phyloP scores from a whole-genome alignment of 192 early-diverging fungal species.

The Funneliformis mosseae region DNA sequence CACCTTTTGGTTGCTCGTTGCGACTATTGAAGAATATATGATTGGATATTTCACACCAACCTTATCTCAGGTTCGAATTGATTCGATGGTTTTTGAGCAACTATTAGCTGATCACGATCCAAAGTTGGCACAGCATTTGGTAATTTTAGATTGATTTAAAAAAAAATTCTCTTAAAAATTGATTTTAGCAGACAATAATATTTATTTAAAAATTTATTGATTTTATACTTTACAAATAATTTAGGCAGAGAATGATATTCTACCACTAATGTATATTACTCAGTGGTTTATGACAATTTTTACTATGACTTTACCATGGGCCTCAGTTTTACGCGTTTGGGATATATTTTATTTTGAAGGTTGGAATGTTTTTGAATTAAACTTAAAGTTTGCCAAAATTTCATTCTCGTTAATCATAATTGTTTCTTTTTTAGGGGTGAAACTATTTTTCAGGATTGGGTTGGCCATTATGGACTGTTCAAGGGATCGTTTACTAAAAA shows the following conservation, averaged over 20 bases:
- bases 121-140: constrained; percentile 70
- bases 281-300: constrained; percentile 95
- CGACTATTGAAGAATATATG: constrained; percentile 72
- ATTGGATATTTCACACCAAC: constrained; percentile 79
- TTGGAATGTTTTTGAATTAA: neutral
- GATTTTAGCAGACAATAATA: neutral
- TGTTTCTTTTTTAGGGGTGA: constrained; percentile 56
- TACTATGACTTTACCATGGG: constrained; percentile 87
- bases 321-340: constrained; percentile 85
- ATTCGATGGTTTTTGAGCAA: constrained; percentile 81
- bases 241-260: constrained; percentile 70
- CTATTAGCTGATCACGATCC: constrained; percentile 70
- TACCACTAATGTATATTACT: constrained; percentile 88
- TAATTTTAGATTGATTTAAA: constrained; percentile 30
- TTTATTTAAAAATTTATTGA: constrained; percentile 3
- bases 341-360: constrained; percentile 89
- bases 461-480: constrained; percentile 73
- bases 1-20: constrained; percentile 86
- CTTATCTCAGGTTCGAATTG: constrained; percentile 73
- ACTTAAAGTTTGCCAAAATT: neutral
- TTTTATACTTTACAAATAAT: neutral
- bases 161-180: neutral
- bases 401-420: neutral
- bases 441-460: constrained; percentile 81
- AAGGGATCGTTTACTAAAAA: constrained; percentile 64